A percentile compares a stretch with the other conserved stretches of the same genome.
Conservation (phyloP, 2,329 filamentous ascomycete genomes). For the Chrysosporium keratinophilum region DNA sequence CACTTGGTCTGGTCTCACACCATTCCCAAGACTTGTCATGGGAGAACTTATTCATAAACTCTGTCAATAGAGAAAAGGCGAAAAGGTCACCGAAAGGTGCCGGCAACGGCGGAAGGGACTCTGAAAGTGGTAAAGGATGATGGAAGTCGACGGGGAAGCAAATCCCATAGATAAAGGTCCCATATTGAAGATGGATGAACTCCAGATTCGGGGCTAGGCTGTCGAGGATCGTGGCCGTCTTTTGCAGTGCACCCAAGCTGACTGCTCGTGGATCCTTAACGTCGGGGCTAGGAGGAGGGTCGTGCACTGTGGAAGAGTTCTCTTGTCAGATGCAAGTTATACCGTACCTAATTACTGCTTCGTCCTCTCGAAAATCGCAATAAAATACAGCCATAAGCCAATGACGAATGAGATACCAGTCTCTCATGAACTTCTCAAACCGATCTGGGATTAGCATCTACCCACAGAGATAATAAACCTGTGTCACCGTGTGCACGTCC, state of each 20-base stretch:
- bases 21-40: constrained; percentile 23
- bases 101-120: constrained; percentile 22
- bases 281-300: constrained; percentile 6
- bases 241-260: constrained; percentile 14
- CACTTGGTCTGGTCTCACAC: constrained; percentile 24
- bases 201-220: constrained; percentile 18
- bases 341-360: not conserved
- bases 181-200: constrained; percentile 22
- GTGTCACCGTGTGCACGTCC: constrained; percentile 18
- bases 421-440: not conserved
- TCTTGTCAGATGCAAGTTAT: not conserved
- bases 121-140: constrained; percentile 20
- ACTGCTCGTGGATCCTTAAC: constrained; percentile 4
- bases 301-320: constrained; percentile 5
- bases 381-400: too few relatives aligned
- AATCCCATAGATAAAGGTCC: constrained; percentile 22
- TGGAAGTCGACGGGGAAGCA: constrained; percentile 24
- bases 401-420: too few relatives aligned
- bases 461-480: constrained; percentile 18
- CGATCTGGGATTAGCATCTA: not conserved
- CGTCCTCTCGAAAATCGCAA: not conserved
- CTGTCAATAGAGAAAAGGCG: constrained; percentile 22
- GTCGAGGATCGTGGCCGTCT: constrained; percentile 19
- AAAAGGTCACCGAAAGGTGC: constrained; percentile 18
- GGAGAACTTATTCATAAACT: constrained; percentile 20